Percentiles rank a stretch among this genome's conserved stretches.
Evolutionary conservation across 2,329 filamentous ascomycete genomes (phyloP).

Genomic region (Didymosphaeria variabile): DNA sequence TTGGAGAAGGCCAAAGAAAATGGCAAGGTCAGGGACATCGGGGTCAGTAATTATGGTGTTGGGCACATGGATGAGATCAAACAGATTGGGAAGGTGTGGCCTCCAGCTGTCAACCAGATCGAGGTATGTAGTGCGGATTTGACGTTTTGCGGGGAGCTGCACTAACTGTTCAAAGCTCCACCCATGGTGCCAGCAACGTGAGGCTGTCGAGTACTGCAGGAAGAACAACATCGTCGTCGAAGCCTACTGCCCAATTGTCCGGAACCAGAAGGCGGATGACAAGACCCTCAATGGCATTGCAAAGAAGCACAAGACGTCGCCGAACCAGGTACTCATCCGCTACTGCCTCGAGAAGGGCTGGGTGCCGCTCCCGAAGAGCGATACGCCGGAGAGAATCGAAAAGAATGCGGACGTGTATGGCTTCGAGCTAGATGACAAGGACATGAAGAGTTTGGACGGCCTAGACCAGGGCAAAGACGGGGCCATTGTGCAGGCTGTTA

Average conservation of each 20-base stretch:
- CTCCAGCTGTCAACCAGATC: slow-evolving; percentile 78
- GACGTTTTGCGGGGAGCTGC: neutral
- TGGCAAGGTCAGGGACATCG: slow-evolving; percentile 71
- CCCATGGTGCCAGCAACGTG: slow-evolving; percentile 74
- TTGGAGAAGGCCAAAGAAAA: slow-evolving; percentile 69
- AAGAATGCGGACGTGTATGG: slow-evolving; percentile 49
- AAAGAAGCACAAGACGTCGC: slow-evolving; percentile 75
- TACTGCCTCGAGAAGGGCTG: slow-evolving; percentile 81
- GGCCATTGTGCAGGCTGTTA: slow-evolving; percentile 46
- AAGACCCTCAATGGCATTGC: slow-evolving; percentile 70
- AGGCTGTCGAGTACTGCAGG: slow-evolving; percentile 66
- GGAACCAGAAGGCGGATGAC: slow-evolving; percentile 77
- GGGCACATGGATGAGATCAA: slow-evolving; percentile 75
- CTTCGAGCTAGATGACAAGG: slow-evolving; percentile 46
- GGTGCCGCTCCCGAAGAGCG: slow-evolving; percentile 52
- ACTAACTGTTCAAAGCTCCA: slow-evolving; percentile 64
- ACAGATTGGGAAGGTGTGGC: slow-evolving; percentile 70
- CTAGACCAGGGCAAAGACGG: slow-evolving; percentile 46
- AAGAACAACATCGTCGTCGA: slow-evolving; percentile 68
- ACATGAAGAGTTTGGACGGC: slow-evolving; percentile 46
- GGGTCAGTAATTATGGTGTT: slow-evolving; percentile 76
- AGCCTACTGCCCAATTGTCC: slow-evolving; percentile 73
- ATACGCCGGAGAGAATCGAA: slow-evolving; percentile 45
- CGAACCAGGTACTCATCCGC: slow-evolving; percentile 80
- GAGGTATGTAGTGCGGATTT: slow-evolving; percentile 61